A percentile compares a stretch with the other conserved stretches of the same genome.
Evolutionary conservation across 352 stramenopile species (phyloP).

Genomic region (Globisporangium paroecandrum): DNA sequence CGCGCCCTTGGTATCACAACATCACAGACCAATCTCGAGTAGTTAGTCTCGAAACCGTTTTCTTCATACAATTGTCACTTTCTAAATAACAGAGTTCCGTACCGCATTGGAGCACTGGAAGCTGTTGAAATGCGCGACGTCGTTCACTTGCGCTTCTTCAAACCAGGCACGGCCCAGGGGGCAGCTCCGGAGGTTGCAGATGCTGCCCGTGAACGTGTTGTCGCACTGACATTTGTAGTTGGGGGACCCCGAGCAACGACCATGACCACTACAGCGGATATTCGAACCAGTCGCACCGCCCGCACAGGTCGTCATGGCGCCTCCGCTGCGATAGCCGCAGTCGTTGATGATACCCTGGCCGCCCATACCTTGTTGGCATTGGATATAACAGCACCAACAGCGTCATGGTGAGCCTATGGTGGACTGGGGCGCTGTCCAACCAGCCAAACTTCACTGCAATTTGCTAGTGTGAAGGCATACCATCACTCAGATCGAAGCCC

Average conservation of each 20-base stretch:
- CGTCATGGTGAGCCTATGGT: too few relatives aligned
- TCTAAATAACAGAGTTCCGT: background rate
- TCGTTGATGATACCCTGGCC: constrained; percentile 31
- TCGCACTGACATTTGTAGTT: constrained; percentile 58
- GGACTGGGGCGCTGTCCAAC: too few relatives aligned
- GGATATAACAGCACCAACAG: too few relatives aligned
- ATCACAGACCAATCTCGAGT: background rate
- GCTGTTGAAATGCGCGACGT: constrained; percentile 49
- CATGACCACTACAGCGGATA: constrained; percentile 53
- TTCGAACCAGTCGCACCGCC: constrained; percentile 17
- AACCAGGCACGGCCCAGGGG: constrained; percentile 61
- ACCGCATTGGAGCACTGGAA: constrained; percentile 77
- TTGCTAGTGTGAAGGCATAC: constrained; percentile 17
- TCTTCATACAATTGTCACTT: too few relatives aligned
- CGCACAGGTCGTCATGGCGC: constrained; percentile 39
- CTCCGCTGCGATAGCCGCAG: constrained; percentile 43
- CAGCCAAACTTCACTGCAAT: background rate
- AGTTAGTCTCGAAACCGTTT: background rate
- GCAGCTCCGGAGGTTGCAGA: constrained; percentile 57
- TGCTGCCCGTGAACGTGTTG: constrained; percentile 39
- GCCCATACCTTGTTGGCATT: constrained; percentile 19
- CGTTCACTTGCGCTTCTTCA: constrained; percentile 42
- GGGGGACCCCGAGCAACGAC: constrained; percentile 38
- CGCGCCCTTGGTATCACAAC: constrained; percentile 29
- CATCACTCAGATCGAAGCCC: constrained; percentile 55